These are phyloP conservation scores for Corylus americana DNA, from an alignment of 306 rosid genomes.

Conservation along the genomic window DNA sequence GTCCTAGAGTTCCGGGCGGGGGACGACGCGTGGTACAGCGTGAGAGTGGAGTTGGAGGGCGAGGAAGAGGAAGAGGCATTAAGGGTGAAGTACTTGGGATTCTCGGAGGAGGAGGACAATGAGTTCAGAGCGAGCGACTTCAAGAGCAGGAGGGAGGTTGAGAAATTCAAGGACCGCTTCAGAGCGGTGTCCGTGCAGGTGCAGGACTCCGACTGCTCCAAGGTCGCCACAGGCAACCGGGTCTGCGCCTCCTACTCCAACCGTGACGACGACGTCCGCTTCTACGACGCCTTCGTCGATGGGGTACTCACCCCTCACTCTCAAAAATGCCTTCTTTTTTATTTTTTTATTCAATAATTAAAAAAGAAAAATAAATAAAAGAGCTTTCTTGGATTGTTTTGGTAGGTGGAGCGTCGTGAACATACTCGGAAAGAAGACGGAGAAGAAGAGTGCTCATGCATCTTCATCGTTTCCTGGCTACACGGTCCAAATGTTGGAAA, in stretches of 20 bases:
- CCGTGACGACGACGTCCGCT: constrained; percentile 36
- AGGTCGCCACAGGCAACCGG: constrained; percentile 10
- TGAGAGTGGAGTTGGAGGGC: constrained; percentile 19
- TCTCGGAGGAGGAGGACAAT: constrained; percentile 22
- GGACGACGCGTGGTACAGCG: constrained; percentile 53
- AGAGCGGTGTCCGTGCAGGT: constrained; percentile 41
- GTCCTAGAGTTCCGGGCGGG: constrained; percentile 31
- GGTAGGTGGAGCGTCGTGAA: constrained; percentile 47
- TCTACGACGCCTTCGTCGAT: constrained; percentile 46
- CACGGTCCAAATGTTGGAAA: constrained; percentile 60
- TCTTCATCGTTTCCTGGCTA: constrained; percentile 51
- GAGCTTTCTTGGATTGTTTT: constrained; percentile 17
- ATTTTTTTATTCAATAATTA: too few species aligned
- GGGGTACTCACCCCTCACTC: constrained; percentile 14
- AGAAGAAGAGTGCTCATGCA: constrained; percentile 62
- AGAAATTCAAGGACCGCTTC: constrained; percentile 33
- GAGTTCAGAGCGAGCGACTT: constrained; percentile 5
- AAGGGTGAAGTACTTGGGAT: constrained; percentile 31
- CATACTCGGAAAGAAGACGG: constrained; percentile 47
- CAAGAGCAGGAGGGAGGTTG: constrained; percentile 23
- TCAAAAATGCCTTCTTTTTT: background rate
- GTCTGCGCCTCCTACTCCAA: constrained; percentile 41
- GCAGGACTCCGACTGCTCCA: constrained; percentile 45
- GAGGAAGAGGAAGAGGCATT: constrained; percentile 4
- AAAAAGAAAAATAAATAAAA: too few species aligned